phyloP scores from a whole-genome alignment of 768 basidiomycete species.

The Hericium erinaceus region DNA sequence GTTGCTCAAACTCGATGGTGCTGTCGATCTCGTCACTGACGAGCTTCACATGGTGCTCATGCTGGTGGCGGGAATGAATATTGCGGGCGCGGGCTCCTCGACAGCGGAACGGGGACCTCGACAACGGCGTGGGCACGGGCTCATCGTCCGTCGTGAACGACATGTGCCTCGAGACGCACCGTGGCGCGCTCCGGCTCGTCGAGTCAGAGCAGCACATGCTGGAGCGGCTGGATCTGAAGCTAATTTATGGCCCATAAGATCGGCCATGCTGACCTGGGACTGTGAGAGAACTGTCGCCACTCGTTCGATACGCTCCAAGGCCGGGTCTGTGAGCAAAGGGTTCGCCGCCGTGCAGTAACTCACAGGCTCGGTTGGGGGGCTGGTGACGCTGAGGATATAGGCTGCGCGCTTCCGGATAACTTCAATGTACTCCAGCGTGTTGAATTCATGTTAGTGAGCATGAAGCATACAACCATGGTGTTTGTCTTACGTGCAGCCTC shows the following conservation, averaged over 20 bases:
- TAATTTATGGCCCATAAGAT: slow-evolving; percentile 12
- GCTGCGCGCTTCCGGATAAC: slow-evolving; percentile 14
- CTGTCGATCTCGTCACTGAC: too few relatives aligned
- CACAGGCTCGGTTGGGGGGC: neutral
- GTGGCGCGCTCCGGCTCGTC: too few relatives aligned
- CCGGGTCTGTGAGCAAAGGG: slow-evolving; percentile 3
- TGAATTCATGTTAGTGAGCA: slow-evolving; percentile 16
- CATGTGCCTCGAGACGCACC: too few relatives aligned
- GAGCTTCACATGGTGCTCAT: slow-evolving; percentile 38
- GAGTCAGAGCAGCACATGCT: too few relatives aligned
- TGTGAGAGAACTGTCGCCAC: slow-evolving; percentile 11
- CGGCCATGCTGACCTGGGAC: slow-evolving; percentile 6
- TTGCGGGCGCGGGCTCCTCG: too few relatives aligned
- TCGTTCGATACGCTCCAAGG: slow-evolving; percentile 8
- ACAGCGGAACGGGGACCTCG: too few relatives aligned
- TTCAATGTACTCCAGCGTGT: slow-evolving; percentile 11
- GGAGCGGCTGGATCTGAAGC: slow-evolving; percentile 7
- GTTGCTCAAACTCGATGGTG: slow-evolving; percentile 36
- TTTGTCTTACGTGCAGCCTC: slow-evolving; percentile 13
- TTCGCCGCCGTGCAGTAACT: neutral
- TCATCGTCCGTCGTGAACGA: too few relatives aligned
- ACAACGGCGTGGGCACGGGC: too few relatives aligned
- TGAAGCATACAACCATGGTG: slow-evolving; percentile 16
- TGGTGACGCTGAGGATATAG: slow-evolving; percentile 5
- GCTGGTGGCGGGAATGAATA: neutral